phyloP scores from a whole-genome alignment of 495 filamentous ascomycete species.

The Penicillium mononematosum region DNA sequence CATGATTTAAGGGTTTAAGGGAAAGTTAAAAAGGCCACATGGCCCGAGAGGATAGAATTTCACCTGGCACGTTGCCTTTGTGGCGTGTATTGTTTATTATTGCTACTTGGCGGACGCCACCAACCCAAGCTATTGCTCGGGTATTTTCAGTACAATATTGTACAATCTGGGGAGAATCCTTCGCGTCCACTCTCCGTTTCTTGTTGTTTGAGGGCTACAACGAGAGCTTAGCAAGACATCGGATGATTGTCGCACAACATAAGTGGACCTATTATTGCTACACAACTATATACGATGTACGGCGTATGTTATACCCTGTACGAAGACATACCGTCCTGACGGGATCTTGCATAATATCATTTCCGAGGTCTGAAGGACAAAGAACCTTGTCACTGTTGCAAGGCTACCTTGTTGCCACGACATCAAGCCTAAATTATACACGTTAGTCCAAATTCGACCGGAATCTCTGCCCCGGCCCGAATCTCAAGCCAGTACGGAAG shows the following conservation, averaged over 20 bases:
- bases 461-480: constrained; percentile 22
- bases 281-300: too few species aligned
- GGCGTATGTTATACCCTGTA: neutral
- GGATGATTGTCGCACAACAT: neutral
- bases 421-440: neutral
- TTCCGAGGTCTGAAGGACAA: neutral
- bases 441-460: constrained; percentile 10
- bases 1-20: too few species aligned
- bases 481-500: constrained; percentile 12
- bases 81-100: constrained; percentile 4
- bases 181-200: too few species aligned
- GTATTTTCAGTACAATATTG: neutral
- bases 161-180: too few species aligned
- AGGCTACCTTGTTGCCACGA: neutral
- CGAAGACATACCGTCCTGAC: neutral
- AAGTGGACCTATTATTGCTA: too few species aligned
- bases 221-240: neutral
- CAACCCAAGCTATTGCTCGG: neutral
- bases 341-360: constrained; percentile 1
- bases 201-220: too few species aligned
- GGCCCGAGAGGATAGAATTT: neutral
- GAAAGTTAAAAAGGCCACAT: neutral
- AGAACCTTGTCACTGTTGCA: neutral
- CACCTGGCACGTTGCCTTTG: neutral
- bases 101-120: constrained; percentile 7